These are phyloP conservation scores for Cystofilobasidium bisporidii DNA, from an alignment of 768 basidiomycete species.

Conservation along the genomic window DNA sequence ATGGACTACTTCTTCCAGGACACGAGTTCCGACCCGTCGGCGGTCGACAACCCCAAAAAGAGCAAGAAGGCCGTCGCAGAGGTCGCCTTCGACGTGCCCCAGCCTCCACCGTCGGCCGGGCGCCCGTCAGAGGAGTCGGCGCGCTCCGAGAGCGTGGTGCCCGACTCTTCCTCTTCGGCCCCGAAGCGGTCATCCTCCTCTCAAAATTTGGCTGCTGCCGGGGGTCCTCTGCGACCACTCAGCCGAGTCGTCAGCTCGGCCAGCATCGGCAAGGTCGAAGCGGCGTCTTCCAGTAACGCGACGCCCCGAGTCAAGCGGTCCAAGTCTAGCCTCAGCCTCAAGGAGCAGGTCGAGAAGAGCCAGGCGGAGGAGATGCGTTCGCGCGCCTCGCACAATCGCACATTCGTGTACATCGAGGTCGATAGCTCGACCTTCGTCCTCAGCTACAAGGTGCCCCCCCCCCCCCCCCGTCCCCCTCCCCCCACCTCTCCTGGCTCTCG, in stretches of 20 bases:
- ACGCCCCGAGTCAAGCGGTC: conserved; percentile 2
- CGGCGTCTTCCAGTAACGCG: background rate
- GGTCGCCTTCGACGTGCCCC: background rate
- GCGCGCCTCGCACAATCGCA: conserved; percentile 62
- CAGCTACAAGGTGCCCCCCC: conserved; percentile 62
- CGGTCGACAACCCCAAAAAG: conserved; percentile 7
- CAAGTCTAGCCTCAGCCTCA: conserved; percentile 12
- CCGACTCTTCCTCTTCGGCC: background rate
- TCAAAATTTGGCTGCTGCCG: background rate
- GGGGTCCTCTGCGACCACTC: background rate
- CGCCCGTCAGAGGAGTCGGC: background rate
- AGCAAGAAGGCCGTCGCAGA: conserved; percentile 20
- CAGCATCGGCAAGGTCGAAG: conserved; percentile 4
- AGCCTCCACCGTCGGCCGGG: background rate
- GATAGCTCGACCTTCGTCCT: conserved; percentile 63
- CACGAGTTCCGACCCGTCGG: conserved; percentile 34
- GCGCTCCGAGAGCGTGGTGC: background rate
- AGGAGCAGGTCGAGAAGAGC: conserved; percentile 9
- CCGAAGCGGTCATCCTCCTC: background rate
- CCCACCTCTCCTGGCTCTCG: too few species aligned
- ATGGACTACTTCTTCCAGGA: conserved; percentile 75
- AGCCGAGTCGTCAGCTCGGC: background rate
- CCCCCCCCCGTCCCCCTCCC: too few species aligned
- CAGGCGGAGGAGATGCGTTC: conserved; percentile 27
- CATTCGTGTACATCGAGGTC: conserved; percentile 68